phyloP scores from a whole-genome alignment of 106 monocot species.

The Gastrodia elata region DNA sequence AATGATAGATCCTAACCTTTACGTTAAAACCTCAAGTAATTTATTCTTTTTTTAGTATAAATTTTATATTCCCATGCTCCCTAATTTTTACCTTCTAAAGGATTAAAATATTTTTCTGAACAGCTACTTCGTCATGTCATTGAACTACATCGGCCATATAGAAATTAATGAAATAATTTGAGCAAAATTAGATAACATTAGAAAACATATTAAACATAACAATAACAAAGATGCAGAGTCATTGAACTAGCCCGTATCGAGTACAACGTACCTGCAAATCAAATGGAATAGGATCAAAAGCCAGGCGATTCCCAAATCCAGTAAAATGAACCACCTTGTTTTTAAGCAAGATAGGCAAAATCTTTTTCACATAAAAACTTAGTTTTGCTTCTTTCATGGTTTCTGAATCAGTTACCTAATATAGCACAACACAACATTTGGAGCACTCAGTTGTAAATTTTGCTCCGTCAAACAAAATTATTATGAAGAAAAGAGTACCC shows the following conservation, averaged over 20 bases:
- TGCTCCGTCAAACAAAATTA: neutral
- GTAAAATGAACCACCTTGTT: slow-evolving; percentile 82
- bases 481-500: too few species aligned
- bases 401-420: slow-evolving; percentile 68
- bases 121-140: neutral
- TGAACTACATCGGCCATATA: neutral
- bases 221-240: neutral
- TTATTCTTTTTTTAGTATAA: neutral
- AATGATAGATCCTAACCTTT: neutral
- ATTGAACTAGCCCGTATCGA: neutral
- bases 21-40: neutral
- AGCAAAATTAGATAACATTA: neutral
- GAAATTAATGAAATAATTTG: neutral
- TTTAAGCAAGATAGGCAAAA: slow-evolving; percentile 71
- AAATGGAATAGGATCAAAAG: slow-evolving; percentile 89
- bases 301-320: slow-evolving; percentile 95
- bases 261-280: slow-evolving; percentile 59
- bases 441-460: neutral
- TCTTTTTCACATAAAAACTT: slow-evolving; percentile 75
- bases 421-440: neutral
- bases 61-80: neutral
- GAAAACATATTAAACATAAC: neutral
- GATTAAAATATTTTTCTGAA: neutral
- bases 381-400: slow-evolving; percentile 92
- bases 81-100: neutral